These are phyloP conservation scores for Trichoderma gamsii DNA, from an alignment of 495 filamentous ascomycete species.

Conservation along the genomic window DNA sequence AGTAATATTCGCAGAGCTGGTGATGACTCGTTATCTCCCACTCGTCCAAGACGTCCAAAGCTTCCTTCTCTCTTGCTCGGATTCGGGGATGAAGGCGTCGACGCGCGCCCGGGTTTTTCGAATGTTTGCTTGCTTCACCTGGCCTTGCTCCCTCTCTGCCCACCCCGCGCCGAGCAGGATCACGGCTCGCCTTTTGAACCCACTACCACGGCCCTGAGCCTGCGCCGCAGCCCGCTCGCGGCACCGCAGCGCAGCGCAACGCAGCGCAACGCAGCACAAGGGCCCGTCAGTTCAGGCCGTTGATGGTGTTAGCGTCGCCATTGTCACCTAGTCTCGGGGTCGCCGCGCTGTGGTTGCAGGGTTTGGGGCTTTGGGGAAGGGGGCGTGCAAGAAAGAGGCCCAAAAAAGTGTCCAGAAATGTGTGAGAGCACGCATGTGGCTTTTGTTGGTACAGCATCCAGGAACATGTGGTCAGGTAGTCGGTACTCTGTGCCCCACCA, in stretches of 20 bases:
- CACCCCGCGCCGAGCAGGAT: not conserved
- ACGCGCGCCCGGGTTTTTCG: no score
- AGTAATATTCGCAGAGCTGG: no score
- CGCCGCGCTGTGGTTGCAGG: conserved; percentile 4
- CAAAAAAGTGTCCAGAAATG: not conserved
- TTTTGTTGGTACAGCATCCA: no score
- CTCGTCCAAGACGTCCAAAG: no score
- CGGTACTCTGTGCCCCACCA: no score
- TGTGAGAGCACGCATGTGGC: not conserved
- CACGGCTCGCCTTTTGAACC: conserved; percentile 11
- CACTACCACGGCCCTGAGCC: not conserved
- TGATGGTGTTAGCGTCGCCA: not conserved
- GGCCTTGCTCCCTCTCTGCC: not conserved
- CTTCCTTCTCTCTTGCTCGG: no score
- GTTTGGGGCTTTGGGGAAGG: not conserved
- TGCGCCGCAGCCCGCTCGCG: not conserved
- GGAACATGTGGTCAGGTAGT: no score
- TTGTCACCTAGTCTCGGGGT: conserved; percentile 12
- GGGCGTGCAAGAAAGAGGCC: not conserved
- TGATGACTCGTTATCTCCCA: no score
- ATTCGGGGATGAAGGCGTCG: no score
- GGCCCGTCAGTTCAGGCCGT: conserved; percentile 7
- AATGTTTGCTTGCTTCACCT: not conserved
- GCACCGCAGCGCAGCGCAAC: not conserved
- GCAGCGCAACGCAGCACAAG: not conserved